phyloP scores from a whole-genome alignment of 257 asterid genomes.

The Mentha longifolia region DNA sequence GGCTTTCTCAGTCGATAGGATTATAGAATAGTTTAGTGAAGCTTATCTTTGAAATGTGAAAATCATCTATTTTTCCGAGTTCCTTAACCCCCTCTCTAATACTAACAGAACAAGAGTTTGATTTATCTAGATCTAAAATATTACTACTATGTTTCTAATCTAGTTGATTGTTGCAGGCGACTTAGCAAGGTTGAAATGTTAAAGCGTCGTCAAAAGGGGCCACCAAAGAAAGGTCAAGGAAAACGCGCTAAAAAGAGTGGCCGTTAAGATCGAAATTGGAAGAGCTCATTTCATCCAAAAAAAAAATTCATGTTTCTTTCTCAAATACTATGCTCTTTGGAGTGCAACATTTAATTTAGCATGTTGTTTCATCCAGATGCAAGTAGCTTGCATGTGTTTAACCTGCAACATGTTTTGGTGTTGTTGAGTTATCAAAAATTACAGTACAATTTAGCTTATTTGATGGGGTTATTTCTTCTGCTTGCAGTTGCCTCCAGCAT shows the following conservation, averaged over 20 bases:
- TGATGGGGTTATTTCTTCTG: neutral
- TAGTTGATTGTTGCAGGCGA: constrained; percentile 57
- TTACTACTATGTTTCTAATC: constrained; percentile 4
- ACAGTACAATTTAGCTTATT: neutral
- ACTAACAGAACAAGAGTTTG: neutral
- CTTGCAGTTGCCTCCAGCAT: neutral
- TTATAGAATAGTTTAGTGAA: neutral
- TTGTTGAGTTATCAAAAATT: neutral
- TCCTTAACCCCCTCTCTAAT: no score
- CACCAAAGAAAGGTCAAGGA: constrained; percentile 95
- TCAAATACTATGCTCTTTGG: constrained; percentile 3
- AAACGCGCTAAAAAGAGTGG: constrained; percentile 78
- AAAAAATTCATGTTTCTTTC: neutral
- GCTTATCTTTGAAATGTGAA: constrained; percentile 13
- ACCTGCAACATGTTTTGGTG: neutral
- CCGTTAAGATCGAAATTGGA: constrained; percentile 30
- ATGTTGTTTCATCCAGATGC: constrained; percentile 1
- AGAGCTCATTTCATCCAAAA: neutral
- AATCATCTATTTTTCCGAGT: neutral
- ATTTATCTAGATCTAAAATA: neutral
- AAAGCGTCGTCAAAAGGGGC: constrained; percentile 93
- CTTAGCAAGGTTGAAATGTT: constrained; percentile 76
- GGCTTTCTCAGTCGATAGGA: neutral
- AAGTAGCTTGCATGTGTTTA: neutral
- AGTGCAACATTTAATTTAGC: neutral